Evolutionary conservation across 352 stramenopile species (phyloP).

Genomic region (Phytophthora boehmeriae): DNA sequence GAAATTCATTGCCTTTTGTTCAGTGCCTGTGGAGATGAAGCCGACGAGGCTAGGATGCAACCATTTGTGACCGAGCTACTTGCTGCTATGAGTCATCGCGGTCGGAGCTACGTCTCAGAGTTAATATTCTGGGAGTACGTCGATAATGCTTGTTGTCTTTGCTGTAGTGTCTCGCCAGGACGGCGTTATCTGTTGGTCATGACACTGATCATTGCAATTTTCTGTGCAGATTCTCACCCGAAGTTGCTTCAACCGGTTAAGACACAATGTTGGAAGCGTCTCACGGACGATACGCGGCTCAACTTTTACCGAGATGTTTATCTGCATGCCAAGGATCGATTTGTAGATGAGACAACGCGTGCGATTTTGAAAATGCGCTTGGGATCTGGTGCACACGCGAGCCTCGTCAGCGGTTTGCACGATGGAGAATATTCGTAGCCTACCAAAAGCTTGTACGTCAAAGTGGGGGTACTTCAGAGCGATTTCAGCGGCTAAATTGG

Average conservation of each 20-base stretch:
- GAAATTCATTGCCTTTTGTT: constrained; percentile 41
- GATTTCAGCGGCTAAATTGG: constrained; percentile 25
- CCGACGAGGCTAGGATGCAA: constrained; percentile 45
- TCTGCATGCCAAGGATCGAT: constrained; percentile 38
- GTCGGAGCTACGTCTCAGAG: constrained; percentile 21
- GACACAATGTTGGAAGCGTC: constrained; percentile 49
- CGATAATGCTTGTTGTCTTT: not conserved
- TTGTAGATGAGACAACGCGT: constrained; percentile 43
- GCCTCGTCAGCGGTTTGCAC: constrained; percentile 41
- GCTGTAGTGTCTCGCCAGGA: no score
- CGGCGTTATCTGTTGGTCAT: not conserved
- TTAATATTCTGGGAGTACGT: constrained; percentile 21
- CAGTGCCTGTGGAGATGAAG: constrained; percentile 39
- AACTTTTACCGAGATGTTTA: constrained; percentile 59
- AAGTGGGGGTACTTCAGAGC: constrained; percentile 37
- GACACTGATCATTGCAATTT: not conserved
- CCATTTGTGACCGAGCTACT: constrained; percentile 39
- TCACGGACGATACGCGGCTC: constrained; percentile 67
- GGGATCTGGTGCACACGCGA: constrained; percentile 55
- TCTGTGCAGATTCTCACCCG: constrained; percentile 21
- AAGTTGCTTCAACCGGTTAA: constrained; percentile 39
- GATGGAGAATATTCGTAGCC: constrained; percentile 59
- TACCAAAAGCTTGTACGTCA: constrained; percentile 32
- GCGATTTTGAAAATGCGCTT: constrained; percentile 38
- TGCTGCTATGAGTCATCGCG: constrained; percentile 6